A percentile compares a stretch with the other conserved stretches of the same genome.
Evolutionary conservation across 2,329 filamentous ascomycete species (phyloP).

Genomic region (Aspergillus sp.): DNA sequence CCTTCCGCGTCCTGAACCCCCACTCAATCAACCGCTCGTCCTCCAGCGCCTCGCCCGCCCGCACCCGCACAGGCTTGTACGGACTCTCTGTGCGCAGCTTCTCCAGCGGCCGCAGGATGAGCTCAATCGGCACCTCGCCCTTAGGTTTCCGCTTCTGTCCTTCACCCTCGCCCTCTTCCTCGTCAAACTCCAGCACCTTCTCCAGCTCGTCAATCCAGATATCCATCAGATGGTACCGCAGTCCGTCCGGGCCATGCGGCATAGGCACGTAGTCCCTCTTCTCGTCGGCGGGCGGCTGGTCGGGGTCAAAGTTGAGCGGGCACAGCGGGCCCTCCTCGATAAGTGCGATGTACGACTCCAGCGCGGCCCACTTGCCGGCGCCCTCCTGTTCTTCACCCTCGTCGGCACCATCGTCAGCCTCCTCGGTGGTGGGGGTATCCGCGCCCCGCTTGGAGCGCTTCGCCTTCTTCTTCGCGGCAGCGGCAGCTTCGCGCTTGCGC

Average conservation of each 20-base stretch:
- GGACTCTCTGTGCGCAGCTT: constrained; percentile 51
- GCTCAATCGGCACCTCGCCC: constrained; percentile 37
- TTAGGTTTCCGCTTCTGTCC: constrained; percentile 30
- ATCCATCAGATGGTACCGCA: constrained; percentile 84
- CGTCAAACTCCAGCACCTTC: constrained; percentile 57
- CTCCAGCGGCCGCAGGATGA: constrained; percentile 45
- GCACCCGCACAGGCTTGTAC: constrained; percentile 68
- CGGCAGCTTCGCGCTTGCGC: constrained; percentile 31
- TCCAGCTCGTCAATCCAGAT: constrained; percentile 89
- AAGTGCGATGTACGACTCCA: constrained; percentile 38
- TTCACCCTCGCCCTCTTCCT: constrained; percentile 25
- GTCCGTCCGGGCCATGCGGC: constrained; percentile 70
- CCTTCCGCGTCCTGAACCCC: constrained; percentile 39
- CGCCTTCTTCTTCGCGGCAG: constrained; percentile 26
- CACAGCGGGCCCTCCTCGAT: constrained; percentile 40
- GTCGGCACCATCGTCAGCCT: constrained; percentile 19
- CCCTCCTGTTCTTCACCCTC: constrained; percentile 3
- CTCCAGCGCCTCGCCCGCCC: constrained; percentile 66
- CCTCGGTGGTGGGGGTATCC: constrained; percentile 14
- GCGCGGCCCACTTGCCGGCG: constrained; percentile 27
- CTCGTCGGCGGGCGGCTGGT: constrained; percentile 26
- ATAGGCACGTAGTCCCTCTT: constrained; percentile 30
- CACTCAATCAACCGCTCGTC: constrained; percentile 73
- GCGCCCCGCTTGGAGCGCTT: constrained; percentile 9
- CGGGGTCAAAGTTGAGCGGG: constrained; percentile 38